Conservation (phyloP, 345 rosid genomes). For the Ceriops decandra region DNA sequence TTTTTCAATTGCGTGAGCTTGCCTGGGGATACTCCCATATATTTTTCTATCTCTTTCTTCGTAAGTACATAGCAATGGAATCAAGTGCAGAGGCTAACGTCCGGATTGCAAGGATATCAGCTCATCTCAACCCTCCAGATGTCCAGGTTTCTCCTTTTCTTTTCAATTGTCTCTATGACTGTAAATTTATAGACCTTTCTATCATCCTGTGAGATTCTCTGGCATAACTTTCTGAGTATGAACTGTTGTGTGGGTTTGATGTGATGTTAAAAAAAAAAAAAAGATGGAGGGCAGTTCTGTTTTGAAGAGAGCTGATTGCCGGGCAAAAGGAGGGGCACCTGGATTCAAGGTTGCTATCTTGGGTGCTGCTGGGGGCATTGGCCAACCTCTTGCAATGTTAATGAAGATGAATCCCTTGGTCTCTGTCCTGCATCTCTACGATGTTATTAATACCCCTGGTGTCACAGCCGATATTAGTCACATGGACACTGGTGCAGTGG, state of each 20-base stretch:
- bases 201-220: neutral
- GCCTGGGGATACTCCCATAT: constrained; percentile 4
- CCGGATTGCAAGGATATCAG: constrained; percentile 56
- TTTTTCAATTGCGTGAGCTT: constrained; percentile 1
- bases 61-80: constrained; percentile 38
- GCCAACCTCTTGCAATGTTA: constrained; percentile 62
- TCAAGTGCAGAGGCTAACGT: constrained; percentile 40
- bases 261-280: neutral
- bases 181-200: neutral
- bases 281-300: constrained; percentile 48
- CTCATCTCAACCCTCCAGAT: constrained; percentile 59
- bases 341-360: constrained; percentile 77
- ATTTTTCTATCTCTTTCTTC: neutral
- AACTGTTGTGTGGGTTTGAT: constrained; percentile 4
- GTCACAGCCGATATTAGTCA: constrained; percentile 36
- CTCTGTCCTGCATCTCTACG: constrained; percentile 39
- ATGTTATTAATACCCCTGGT: constrained; percentile 30
- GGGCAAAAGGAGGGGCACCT: constrained; percentile 69
- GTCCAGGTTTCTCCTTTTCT: constrained; percentile 38
- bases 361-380: constrained; percentile 84
- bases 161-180: neutral
- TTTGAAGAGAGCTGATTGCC: constrained; percentile 46
- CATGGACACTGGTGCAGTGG: constrained; percentile 34
- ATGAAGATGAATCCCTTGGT: constrained; percentile 66
- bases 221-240: neutral